Base-by-base conservation (phyloP, 2,329 filamentous ascomycete genomes). In the Penicillium sp. region DNA sequence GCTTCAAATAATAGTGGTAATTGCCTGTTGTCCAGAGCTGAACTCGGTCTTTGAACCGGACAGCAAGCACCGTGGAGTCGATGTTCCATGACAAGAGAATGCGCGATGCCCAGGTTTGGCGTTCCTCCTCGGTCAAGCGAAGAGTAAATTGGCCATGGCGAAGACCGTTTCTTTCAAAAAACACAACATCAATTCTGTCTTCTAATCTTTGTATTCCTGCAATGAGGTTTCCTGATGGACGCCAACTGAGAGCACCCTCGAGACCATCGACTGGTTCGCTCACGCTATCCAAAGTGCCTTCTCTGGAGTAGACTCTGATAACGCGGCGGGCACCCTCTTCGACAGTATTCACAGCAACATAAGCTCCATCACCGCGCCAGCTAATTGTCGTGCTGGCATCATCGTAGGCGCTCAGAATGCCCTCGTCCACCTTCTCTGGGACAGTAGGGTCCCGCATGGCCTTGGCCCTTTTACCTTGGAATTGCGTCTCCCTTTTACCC, bases 401-500 rank as follows among this genome's bases (percentile, higher is more conserved):
- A 67, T 99, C 95, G n/a, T 83, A 78, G 8, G 81, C 68, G 69
- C 91, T 96, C 16, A 93, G 77, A 8, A 86, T 78, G 42, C 95
- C 95, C 70, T 93, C 86, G 68, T 98, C 95, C 19, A 97, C 85
- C 71, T 88, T 91, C 72, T 98, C 93, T 0, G 95, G 95, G 64
- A 99, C 91, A 10, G 95, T 99, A 16, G 95, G 95, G 74, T 99
- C 95, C 53, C 91, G 85, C 62, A 98, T 80, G 21, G 92, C 92
- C 77, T 86, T 88, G 56, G 93, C 93, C 61, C 93, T 87, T 68
- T 91, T 92, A 50, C 95, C 95, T 70, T 97, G 91, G 74, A 99
- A 99, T 73, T 99, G 95, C 0, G 95, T 99, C 77, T 99, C 95
- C 72, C 90, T 92, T 80, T 98, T 98, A 58, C 95, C 95, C 95